These are phyloP conservation scores for Talaromyces sp. DNA, from an alignment of 2,329 filamentous ascomycete species.

Conservation along the genomic window DNA sequence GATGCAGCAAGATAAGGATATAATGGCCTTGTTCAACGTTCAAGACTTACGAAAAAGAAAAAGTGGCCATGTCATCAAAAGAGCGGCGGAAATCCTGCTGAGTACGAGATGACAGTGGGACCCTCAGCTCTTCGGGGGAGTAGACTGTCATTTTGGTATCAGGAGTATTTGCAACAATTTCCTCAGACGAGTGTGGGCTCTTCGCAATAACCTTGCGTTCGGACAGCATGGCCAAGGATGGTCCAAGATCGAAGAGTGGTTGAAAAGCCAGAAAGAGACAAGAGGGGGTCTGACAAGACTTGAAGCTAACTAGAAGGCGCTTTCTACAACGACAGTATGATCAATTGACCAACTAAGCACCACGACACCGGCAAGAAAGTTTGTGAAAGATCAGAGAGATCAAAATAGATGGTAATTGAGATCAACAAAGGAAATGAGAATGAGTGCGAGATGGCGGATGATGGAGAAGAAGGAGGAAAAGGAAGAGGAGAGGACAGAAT, in stretches of 20 bases:
- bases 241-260: background rate
- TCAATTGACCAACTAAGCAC: conserved; percentile 6
- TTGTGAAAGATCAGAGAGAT: conserved; percentile 2
- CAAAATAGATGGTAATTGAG: conserved; percentile 8
- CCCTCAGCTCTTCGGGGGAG: conserved; percentile 57
- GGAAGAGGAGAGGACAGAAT: background rate
- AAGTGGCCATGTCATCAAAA: conserved; percentile 1
- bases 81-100: conserved; percentile 1
- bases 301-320: background rate
- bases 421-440: conserved; percentile 7
- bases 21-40: background rate
- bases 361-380: background rate
- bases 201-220: conserved; percentile 23
- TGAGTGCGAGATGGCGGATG: background rate
- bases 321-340: background rate
- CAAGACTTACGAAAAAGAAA: conserved; percentile 14
- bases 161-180: conserved; percentile 56
- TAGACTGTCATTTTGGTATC: conserved; percentile 63
- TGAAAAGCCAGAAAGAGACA: conserved; percentile 2
- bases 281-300: background rate
- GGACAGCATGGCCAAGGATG: conserved; percentile 14
- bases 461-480: background rate
- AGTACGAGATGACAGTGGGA: conserved; percentile 29
- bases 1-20: background rate
- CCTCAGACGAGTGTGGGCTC: conserved; percentile 43